Evolutionary conservation across 768 basidiomycete species (phyloP).

Genomic region (Boletales sp.): DNA sequence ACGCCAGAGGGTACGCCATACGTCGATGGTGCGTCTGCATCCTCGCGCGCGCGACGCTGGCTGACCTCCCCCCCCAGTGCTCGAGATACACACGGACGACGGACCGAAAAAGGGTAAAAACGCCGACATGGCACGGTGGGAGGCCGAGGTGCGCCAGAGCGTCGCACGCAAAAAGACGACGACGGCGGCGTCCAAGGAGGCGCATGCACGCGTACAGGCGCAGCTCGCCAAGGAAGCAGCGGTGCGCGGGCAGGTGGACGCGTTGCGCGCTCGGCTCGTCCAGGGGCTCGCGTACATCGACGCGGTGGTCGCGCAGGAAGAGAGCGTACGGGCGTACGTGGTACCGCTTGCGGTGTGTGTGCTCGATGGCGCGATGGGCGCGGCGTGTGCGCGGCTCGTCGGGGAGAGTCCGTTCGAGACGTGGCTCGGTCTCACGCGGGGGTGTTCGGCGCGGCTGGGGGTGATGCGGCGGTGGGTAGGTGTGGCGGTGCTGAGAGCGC

Average conservation of each 20-base stretch:
- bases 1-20: slow-evolving; percentile 81
- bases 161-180: slow-evolving; percentile 71
- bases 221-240: slow-evolving; percentile 79
- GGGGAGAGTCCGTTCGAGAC: slow-evolving; percentile 61
- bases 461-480: slow-evolving; percentile 70
- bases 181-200: slow-evolving; percentile 73
- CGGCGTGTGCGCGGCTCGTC: slow-evolving; percentile 54
- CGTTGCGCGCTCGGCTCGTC: slow-evolving; percentile 50
- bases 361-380: slow-evolving; percentile 59
- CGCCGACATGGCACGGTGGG: slow-evolving; percentile 91
- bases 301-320: slow-evolving; percentile 43
- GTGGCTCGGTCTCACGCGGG: slow-evolving; percentile 66
- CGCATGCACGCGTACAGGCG: slow-evolving; percentile 76
- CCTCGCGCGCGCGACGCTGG: no score
- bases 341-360: slow-evolving; percentile 56
- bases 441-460: slow-evolving; percentile 73
- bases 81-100: slow-evolving; percentile 53
- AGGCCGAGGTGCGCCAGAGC: slow-evolving; percentile 84
- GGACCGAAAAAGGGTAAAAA: slow-evolving; percentile 74
- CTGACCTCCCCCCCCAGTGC: slow-evolving; percentile 42
- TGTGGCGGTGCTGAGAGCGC: slow-evolving; percentile 76
- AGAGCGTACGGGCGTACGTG: slow-evolving; percentile 51
- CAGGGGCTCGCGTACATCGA: slow-evolving; percentile 72
- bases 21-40: slow-evolving; percentile 67
- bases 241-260: slow-evolving; percentile 57